Evolutionary conservation across 495 filamentous ascomycete species (phyloP), one percentile per base, ranked within the genome.

Genomic region (Neurospora sp.): DNA sequence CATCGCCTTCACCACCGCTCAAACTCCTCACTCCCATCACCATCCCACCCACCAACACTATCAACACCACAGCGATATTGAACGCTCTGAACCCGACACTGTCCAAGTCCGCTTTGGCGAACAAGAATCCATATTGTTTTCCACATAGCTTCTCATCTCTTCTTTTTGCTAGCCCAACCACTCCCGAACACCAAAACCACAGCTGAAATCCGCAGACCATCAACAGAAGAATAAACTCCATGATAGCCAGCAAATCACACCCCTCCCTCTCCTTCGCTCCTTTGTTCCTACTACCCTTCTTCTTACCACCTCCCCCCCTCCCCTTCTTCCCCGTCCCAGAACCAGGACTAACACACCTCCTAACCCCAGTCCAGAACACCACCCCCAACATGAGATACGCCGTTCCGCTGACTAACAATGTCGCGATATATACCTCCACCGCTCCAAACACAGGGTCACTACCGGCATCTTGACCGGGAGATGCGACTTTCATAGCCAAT

Each of bases 121-220:
- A 80, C 4, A 78, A 73, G 70, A 80, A 80, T 0, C 80, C 80
- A 44, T 74, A 73, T 39, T 78, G 72, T 69, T 70, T 40, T n/a
- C 42, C 76, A 78, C 5, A 49, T 12, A 2, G 23, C 37, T 20
- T 70, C 49, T 71, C 42, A 70, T 16, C 27, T n/a, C 39, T 35
- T 35, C 31, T 38, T 72, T 20, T 9, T 75, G 69, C 6, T 35
- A 40, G 7, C 0, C 27, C 16, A 69, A 74, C 73, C 1, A 80
- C 72, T 0, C 78, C 80, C 0, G 73, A 40, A 1, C 60, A 71
- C 83, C 83, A 85, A 69, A 85, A 84, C 82, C 83, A 86, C 2
- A 84, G 40, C 73, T 84, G 78, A 62, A 82, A 76, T 0, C 78
- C 72, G 11, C 82, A 54, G 0, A 80, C 78, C 16, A 82, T 70